These are phyloP conservation scores for Naematelia aurantialba DNA, from an alignment of 768 basidiomycete genomes.

Conservation along the genomic window DNA sequence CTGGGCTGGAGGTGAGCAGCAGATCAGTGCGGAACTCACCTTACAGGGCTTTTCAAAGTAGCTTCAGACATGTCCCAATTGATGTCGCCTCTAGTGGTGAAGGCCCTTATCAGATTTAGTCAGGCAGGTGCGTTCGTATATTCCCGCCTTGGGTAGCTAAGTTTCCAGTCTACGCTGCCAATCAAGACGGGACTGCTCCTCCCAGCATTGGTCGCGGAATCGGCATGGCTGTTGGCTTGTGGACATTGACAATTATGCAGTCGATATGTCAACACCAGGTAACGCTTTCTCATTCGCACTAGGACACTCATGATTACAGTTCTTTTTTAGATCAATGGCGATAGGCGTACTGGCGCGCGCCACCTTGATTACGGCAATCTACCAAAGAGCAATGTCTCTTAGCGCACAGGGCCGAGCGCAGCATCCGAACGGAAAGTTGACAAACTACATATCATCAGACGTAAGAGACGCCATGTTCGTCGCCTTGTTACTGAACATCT, in stretches of 20 bases:
- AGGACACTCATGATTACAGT: constrained; percentile 16
- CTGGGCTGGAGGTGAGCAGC: constrained; percentile 35
- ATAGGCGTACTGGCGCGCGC: constrained; percentile 41
- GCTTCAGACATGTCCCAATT: constrained; percentile 40
- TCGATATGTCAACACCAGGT: constrained; percentile 47
- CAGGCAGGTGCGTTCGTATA: constrained; percentile 21
- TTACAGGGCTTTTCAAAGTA: constrained; percentile 42
- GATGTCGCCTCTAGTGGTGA: constrained; percentile 43
- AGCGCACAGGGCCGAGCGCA: constrained; percentile 21
- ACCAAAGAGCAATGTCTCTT: constrained; percentile 26
- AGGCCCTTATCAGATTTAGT: constrained; percentile 51
- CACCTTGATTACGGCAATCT: constrained; percentile 42
- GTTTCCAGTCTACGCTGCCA: constrained; percentile 34
- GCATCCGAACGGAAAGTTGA: constrained; percentile 50
- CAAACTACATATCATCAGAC: constrained; percentile 57
- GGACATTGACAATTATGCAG: constrained; percentile 34
- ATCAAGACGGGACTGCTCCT: constrained; percentile 14
- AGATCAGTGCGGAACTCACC: neutral
- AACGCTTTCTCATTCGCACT: neutral
- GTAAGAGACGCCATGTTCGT: constrained; percentile 50
- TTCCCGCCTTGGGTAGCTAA: neutral
- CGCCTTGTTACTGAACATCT: neutral
- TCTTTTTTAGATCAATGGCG: constrained; percentile 50
- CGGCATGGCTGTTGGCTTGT: constrained; percentile 48
- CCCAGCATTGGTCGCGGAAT: constrained; percentile 46